A percentile compares a stretch with the other conserved stretches of the same genome.
Evolutionary conservation across 2,329 filamentous ascomycete genomes (phyloP).

Genomic region (Golovinomyces cichoracearum): DNA sequence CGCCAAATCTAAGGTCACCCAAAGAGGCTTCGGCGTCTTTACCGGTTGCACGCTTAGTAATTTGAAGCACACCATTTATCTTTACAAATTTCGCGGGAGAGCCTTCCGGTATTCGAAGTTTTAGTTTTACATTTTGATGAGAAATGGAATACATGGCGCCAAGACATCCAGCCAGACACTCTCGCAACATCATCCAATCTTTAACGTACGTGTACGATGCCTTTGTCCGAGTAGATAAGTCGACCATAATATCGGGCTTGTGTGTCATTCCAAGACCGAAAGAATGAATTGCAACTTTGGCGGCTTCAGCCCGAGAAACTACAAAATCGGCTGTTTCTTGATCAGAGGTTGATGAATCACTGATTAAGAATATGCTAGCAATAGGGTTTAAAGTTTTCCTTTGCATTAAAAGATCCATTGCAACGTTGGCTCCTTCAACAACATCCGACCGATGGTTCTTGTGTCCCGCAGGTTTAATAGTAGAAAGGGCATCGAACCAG

Average conservation of each 20-base stretch:
- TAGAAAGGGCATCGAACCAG: constrained; percentile 64
- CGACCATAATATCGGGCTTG: constrained; percentile 97
- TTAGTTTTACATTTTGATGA: constrained; percentile 95
- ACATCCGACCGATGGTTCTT: constrained; percentile 93
- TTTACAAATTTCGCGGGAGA: constrained; percentile 97
- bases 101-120: constrained; percentile 77
- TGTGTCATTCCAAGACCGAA: constrained; percentile 92
- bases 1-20: constrained; percentile 79
- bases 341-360: constrained; percentile 86
- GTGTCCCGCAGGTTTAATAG: constrained; percentile 78
- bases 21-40: constrained; percentile 80
- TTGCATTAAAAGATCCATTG: constrained; percentile 97
- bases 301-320: constrained; percentile 81
- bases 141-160: constrained; percentile 79
- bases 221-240: constrained; percentile 82
- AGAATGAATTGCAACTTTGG: constrained; percentile 90
- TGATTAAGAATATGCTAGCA: constrained; percentile 86
- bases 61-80: constrained; percentile 85
- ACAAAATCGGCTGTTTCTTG: constrained; percentile 93
- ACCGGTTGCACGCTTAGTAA: constrained; percentile 84
- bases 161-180: constrained; percentile 80
- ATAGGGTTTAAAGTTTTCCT: constrained; percentile 87
- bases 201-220: constrained; percentile 96
- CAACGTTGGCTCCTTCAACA: constrained; percentile 89
- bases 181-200: constrained; percentile 99